Evolutionary conservation across 805 yeast genomes (phyloP), one percentile per base, ranked within the genome.

Genomic region (Yamadazyma nakazawae): DNA sequence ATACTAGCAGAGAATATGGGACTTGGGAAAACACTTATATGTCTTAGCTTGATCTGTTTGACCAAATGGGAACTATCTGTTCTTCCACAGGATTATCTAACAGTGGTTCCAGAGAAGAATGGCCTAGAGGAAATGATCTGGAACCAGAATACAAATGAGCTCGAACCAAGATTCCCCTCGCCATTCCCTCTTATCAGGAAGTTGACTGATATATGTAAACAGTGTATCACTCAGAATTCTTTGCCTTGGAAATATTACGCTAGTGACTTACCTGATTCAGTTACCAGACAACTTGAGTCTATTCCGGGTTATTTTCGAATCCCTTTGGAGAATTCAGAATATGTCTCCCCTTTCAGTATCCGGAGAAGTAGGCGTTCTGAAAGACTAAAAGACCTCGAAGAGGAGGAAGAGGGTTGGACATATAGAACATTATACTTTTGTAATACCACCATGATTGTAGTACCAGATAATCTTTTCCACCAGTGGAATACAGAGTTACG

Each of bases 1-100:
- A 79, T 81, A 5, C 59, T 81, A 13, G 85, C 85, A 1, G 87
- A 81, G 48, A 81, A 80, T 70, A 81, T 81, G 86, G 87, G 87
- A 0, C 63, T 81, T 34, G 87, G 87, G 0, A 81, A 81, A 56
- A 81, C 87, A 0, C 70, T 80, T 41, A 81, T 81, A 5, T 80
- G 84, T 53, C 61, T 82, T 24, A 78, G 82, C 3, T 63, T 81
- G 41, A 71, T 84, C 0, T 76, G 84, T 51, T 54, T 76, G 7
- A 75, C 89, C 0, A 80, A 76, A 51, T 64, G 60, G 54, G 85
- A 84, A 41, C 56, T 74, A 1, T 71, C 85, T 1, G 49, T 48
- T 13, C 24, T 37, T 12, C 53, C 53, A 6, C 34, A 41, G 9
- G 48, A 52, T 37, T 46, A 47, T 37, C 34, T 49, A 1, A 45